phyloP scores from a whole-genome alignment of 2,329 filamentous ascomycete species.

The Anthostomella pinea region DNA sequence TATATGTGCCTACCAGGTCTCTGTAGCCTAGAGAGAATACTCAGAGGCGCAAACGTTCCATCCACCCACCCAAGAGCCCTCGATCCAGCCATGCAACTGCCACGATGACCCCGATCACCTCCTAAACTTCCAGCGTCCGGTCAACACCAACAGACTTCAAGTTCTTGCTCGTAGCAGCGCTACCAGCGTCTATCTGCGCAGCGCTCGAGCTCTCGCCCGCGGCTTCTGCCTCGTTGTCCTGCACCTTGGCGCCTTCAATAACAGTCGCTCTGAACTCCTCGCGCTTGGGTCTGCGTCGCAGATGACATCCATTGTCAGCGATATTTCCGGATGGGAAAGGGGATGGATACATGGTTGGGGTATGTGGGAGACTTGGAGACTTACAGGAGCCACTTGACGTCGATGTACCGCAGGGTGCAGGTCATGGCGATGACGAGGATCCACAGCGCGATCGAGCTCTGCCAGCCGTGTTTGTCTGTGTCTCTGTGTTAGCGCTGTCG shows the following conservation, averaged over 20 bases:
- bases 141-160: too few relatives aligned
- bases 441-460: conserved; percentile 43
- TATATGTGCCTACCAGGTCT: too few relatives aligned
- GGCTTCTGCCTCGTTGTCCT: not conserved
- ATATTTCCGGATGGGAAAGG: not conserved
- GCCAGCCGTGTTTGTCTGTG: conserved; percentile 45
- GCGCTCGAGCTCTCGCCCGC: not conserved
- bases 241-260: conserved; percentile 8
- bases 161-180: too few relatives aligned
- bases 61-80: too few relatives aligned
- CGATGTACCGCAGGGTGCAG: conserved; percentile 40
- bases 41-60: too few relatives aligned
- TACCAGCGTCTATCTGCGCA: too few relatives aligned
- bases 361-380: too few relatives aligned
- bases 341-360: not conserved
- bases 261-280: conserved; percentile 13
- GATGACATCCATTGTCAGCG: conserved; percentile 1
- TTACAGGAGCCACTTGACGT: conserved; percentile 39
- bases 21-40: too few relatives aligned
- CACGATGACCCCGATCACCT: too few relatives aligned
- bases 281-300: conserved; percentile 11
- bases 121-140: too few relatives aligned
- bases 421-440: conserved; percentile 45
- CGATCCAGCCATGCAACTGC: too few relatives aligned
- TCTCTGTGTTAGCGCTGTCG: not conserved